Evolutionary conservation across 2,329 filamentous ascomycete genomes (phyloP), one percentile per base, ranked within the genome.

Genomic region (Eurotiales sp.): DNA sequence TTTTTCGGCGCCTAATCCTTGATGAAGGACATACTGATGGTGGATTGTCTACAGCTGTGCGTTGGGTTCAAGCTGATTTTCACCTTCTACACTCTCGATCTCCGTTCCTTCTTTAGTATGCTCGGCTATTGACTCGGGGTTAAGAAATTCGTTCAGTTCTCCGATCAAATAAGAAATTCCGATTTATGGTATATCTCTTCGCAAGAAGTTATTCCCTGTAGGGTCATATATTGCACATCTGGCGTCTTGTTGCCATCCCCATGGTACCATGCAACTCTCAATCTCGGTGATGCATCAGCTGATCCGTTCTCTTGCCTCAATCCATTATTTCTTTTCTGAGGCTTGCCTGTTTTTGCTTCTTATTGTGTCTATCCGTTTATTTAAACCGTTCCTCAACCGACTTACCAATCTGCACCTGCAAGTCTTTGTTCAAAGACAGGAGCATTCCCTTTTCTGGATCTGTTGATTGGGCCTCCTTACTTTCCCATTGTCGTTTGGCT

Each of bases 391-490:
- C 10, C 17, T 37, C 19, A 14, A 34, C 17, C 12, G 30, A 46
- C 14, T 34, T 3, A 46, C 37, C 22, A 46, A 34, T 23, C 30
- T 46, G 30, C n/a, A 10, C 23, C 42, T 45, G 23, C 14, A 45
- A 45, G 42, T 30, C n/a, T 19, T 45, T 45, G n/a, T 45, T 45
- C n/a, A 45, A 45, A 8, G 42, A 45, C 29, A 45, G 25, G 29
- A 45, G 23, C 23, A 45, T 46, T 14, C 29, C 17, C 10, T 46
- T 46, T 36, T 46, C 17, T 34, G 22, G n/a, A n/a, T n/a, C n/a
- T n/a, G n/a, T n/a, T n/a, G n/a, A n/a, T n/a, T n/a, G n/a, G n/a
- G n/a, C n/a, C n/a, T n/a, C n/a, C n/a, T n/a, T n/a, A n/a, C n/a
- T n/a, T n/a, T n/a, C n/a, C n/a, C n/a, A n/a, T n/a, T n/a, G n/a